Percentiles rank a stretch among this genome's conserved stretches.
phyloP scores from a whole-genome alignment of 257 asterid genomes.

The Linaria vulgaris region DNA sequence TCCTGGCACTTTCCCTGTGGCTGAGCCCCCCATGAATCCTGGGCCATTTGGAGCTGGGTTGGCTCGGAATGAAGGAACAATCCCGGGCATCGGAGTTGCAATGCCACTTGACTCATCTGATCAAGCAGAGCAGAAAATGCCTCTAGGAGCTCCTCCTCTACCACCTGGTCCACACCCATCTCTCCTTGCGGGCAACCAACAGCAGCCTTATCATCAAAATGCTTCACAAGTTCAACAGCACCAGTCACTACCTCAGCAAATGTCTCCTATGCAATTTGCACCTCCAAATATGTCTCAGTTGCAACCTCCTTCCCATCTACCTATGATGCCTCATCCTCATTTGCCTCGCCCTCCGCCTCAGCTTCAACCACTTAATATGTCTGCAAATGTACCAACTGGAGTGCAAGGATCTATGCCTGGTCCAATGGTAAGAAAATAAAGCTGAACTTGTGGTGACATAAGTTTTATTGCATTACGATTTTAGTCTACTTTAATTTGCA shows the following conservation, averaged over 20 bases:
- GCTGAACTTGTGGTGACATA: neutral
- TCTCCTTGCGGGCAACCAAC: slow-evolving; percentile 69
- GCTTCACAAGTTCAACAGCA: slow-evolving; percentile 60
- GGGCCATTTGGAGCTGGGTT: slow-evolving; percentile 84
- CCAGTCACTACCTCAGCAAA: slow-evolving; percentile 59
- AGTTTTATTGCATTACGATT: slow-evolving; percentile 14
- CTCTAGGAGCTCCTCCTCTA: slow-evolving; percentile 84
- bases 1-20: slow-evolving; percentile 61
- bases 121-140: slow-evolving; percentile 82
- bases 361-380: slow-evolving; percentile 57
- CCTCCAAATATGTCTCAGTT: slow-evolving; percentile 62
- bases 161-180: slow-evolving; percentile 99
- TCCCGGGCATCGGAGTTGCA: slow-evolving; percentile 96
- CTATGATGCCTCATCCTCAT: slow-evolving; percentile 75
- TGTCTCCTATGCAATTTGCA: slow-evolving; percentile 57
- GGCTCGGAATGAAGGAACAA: slow-evolving; percentile 89
- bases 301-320: slow-evolving; percentile 73
- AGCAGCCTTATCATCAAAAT: slow-evolving; percentile 82
- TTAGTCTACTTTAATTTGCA: slow-evolving; percentile 23
- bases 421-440: slow-evolving; percentile 55
- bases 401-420: slow-evolving; percentile 72
- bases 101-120: slow-evolving; percentile 89
- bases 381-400: slow-evolving; percentile 53
- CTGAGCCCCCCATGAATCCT: slow-evolving; percentile 69
- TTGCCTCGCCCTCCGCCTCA: slow-evolving; percentile 80